Percentiles rank a stretch among this genome's conserved stretches.
These are phyloP conservation scores for Mallotus repandus DNA, from an alignment of 441 rosid genomes.

Conservation along the genomic window DNA sequence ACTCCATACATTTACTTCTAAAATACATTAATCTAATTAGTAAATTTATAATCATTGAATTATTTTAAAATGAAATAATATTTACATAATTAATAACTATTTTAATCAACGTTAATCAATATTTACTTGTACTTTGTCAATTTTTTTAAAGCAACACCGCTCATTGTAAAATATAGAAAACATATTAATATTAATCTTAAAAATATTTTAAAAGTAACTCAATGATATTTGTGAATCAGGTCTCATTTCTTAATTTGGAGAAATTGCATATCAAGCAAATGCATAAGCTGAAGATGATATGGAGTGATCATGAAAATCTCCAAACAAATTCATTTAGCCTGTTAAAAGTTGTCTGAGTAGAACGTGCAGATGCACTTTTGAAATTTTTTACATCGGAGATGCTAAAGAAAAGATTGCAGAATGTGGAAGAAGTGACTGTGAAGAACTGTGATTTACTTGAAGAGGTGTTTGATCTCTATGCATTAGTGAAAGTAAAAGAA, in stretches of 20 bases:
- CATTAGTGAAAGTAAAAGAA: too few species aligned
- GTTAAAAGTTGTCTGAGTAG: neutral
- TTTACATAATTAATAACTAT: too few species aligned
- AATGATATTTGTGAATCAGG: neutral
- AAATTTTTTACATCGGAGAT: slow-evolving; percentile 11
- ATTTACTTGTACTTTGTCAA: too few species aligned
- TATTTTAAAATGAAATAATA: too few species aligned
- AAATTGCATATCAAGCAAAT: neutral
- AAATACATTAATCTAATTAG: too few species aligned
- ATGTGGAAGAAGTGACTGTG: neutral
- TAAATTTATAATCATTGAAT: too few species aligned
- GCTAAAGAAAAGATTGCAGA: slow-evolving; percentile 7
- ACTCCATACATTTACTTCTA: too few species aligned
- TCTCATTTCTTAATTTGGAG: slow-evolving; percentile 21
- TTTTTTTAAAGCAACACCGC: too few species aligned
- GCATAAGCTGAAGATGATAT: slow-evolving; percentile 20
- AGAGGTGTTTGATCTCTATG: slow-evolving; percentile 23
- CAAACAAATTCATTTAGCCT: slow-evolving; percentile 14
- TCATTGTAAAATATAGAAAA: too few species aligned
- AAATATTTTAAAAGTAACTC: too few species aligned
- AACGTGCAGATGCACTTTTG: neutral
- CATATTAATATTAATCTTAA: too few species aligned
- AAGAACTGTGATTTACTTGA: slow-evolving; percentile 15
- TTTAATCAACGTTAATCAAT: too few species aligned
- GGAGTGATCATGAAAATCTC: slow-evolving; percentile 6